These are phyloP conservation scores for Diaporthe sp. DNA, from an alignment of 2,329 filamentous ascomycete species.

Conservation along the genomic window DNA sequence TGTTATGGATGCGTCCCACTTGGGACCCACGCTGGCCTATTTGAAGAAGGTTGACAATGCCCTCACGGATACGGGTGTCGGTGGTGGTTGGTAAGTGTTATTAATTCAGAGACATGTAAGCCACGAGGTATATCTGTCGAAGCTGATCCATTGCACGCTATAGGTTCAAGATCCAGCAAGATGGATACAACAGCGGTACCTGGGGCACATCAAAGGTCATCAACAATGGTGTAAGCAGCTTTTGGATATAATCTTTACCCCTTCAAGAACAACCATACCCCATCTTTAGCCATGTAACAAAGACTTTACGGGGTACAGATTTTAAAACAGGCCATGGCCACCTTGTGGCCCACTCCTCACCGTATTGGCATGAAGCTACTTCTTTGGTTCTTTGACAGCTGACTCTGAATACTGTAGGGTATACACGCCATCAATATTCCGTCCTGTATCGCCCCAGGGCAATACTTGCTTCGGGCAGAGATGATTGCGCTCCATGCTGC, in stretches of 20 bases:
- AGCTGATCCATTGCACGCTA: not conserved
- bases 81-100: conserved; percentile 49
- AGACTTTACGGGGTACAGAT: too few relatives aligned
- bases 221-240: conserved; percentile 55
- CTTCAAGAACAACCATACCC: too few relatives aligned
- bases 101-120: not conserved
- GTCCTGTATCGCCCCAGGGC: conserved; percentile 42
- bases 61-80: conserved; percentile 51
- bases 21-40: conserved; percentile 65
- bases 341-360: too few relatives aligned
- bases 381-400: too few relatives aligned
- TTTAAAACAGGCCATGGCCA: too few relatives aligned
- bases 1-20: conserved; percentile 65
- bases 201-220: conserved; percentile 58
- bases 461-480: conserved; percentile 46
- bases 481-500: conserved; percentile 45
- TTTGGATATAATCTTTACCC: too few relatives aligned
- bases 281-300: too few relatives aligned
- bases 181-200: conserved; percentile 52
- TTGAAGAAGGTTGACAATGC: conserved; percentile 65
- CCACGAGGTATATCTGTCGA: not conserved
- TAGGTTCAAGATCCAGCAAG: conserved; percentile 53
- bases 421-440: conserved; percentile 45
- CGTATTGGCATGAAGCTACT: too few relatives aligned
- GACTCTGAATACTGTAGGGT: too few relatives aligned